Base-by-base conservation (phyloP, 1,284 basidiomycete genomes). In the Uromyces viciae-fabae region DNA sequence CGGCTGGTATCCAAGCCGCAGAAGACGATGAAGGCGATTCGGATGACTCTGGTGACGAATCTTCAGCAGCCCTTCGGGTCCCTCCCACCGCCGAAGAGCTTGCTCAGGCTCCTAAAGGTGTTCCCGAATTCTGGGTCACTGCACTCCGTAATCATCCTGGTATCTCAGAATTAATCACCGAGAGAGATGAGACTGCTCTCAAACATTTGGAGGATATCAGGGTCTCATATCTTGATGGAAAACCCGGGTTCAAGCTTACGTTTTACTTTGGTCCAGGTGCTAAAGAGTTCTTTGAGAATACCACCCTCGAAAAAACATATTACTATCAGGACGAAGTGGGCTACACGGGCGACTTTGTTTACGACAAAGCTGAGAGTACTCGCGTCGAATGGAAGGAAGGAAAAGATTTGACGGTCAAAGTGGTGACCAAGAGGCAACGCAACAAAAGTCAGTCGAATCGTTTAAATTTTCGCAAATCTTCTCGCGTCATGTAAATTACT, bases 321-420 rank as follows among this genome's bases (percentile, higher is more conserved):
- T 81, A 81, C 58, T 81, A 81, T 31, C 78, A 81, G 42, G 78
- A 81, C 31, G 69, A 64, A 64, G 78, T 81, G 31, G 78, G 78
- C 31, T 81, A 81, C 43, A 69, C 54, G 31, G 78, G 78, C 28
- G 78, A 81, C 60, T 81, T 81, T 74, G 71, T 81, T 52, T 81
- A 81, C 71, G 78, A 81, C 28, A 81, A 73, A 38, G 78, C 78
- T 19, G 78, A 81, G 66, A 71, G 78, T n/a, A 81, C 78, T 33
- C 62, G 66, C 58, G 74, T 81, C 28, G 54, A 73, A 11, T 81
- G 78, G 78, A 81, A 81, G 46, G 69, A 71, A 52, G 78, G 78
- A 9, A 81, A 81, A 58, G 78, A 81, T 54, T 81, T 81, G 46
- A 81, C 78, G 3, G 69, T 74, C 9, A 81, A 81, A 62, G 60